These are phyloP conservation scores for Inga oerstediana DNA, from an alignment of 306 rosid species.

Conservation along the genomic window DNA sequence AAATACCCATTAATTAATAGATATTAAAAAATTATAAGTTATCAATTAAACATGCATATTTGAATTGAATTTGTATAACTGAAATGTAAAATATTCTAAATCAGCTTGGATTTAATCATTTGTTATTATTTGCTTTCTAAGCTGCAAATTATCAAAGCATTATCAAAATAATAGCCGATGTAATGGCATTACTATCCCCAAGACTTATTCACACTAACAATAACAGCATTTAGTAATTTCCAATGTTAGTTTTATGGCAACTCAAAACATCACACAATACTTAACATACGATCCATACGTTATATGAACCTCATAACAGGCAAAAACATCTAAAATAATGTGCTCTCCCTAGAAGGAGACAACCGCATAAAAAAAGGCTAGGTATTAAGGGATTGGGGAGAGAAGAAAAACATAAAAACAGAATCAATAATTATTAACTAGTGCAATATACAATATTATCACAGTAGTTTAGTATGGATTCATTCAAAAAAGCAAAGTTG, in stretches of 20 bases:
- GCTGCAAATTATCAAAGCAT: neutral
- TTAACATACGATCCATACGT: neutral
- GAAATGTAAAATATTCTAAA: neutral
- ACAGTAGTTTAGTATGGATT: neutral
- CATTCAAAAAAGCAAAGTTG: neutral
- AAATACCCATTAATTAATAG: conserved; percentile 1
- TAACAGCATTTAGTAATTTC: neutral
- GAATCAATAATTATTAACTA: neutral
- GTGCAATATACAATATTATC: neutral
- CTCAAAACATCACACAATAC: neutral
- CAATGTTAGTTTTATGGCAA: neutral
- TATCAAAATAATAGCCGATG: neutral
- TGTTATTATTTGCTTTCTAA: neutral
- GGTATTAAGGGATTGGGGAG: neutral
- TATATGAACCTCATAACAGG: neutral
- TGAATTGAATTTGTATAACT: neutral
- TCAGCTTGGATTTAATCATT: neutral
- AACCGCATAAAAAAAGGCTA: neutral
- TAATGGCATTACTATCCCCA: neutral
- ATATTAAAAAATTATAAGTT: neutral
- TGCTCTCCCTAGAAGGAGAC: neutral
- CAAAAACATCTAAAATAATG: neutral
- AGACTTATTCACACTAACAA: neutral
- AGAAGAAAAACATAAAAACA: neutral
- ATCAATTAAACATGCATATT: neutral